Evolutionary conservation across 441 rosid genomes (phyloP).

Genomic region (Brassica hybrid): DNA sequence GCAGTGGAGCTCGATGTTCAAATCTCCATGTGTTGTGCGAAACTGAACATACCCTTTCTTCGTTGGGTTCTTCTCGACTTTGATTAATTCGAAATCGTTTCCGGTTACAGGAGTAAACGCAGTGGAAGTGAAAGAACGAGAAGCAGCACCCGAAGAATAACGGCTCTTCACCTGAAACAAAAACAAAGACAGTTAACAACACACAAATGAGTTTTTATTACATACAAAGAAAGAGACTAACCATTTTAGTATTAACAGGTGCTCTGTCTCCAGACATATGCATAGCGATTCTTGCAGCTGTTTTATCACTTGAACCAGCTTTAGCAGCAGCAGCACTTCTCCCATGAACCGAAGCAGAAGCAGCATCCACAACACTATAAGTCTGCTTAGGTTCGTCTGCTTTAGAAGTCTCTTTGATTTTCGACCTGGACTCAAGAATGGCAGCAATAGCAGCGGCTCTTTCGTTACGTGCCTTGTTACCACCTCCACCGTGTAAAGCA

Average conservation of each 20-base stretch:
- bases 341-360: conserved; percentile 95
- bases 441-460: conserved; percentile 92
- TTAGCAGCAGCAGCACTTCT: conserved; percentile 96
- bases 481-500: conserved; percentile 94
- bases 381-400: conserved; percentile 57
- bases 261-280: conserved; percentile 97
- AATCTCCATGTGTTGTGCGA: conserved; percentile 89
- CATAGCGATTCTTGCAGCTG: conserved; percentile 94
- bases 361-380: conserved; percentile 93
- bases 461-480: conserved; percentile 90
- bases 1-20: conserved; percentile 94
- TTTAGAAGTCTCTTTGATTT: conserved; percentile 65
- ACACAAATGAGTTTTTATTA: background rate
- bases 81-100: conserved; percentile 81
- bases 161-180: conserved; percentile 76
- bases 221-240: conserved; percentile 41
- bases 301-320: conserved; percentile 78
- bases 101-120: conserved; percentile 87
- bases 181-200: conserved; percentile 37
- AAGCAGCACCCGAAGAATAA: conserved; percentile 90
- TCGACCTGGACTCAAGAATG: conserved; percentile 84
- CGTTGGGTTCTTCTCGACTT: conserved; percentile 92
- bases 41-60: conserved; percentile 97
- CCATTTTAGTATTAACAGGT: conserved; percentile 86
- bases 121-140: conserved; percentile 94